Evolutionary conservation across 306 rosid genomes (phyloP).

Genomic region (Senna siamea): DNA sequence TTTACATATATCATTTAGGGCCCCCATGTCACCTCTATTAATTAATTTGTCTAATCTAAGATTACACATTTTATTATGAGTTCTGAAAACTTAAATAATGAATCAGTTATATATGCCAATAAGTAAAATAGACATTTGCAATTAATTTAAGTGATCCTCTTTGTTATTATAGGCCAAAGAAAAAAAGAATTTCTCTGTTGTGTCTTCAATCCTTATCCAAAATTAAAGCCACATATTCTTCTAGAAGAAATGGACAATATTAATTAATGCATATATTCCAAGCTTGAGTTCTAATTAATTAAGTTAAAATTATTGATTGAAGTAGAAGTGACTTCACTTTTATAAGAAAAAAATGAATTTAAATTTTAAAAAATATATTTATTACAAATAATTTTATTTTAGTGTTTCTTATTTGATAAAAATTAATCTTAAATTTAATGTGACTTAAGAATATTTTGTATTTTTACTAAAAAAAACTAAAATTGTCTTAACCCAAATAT

Average conservation of each 20-base stretch:
- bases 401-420: too few relatives aligned
- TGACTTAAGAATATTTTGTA: too few relatives aligned
- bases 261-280: neutral
- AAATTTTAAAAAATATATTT: too few relatives aligned
- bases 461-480: too few relatives aligned
- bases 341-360: too few relatives aligned
- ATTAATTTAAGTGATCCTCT: constrained; percentile 2
- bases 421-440: too few relatives aligned
- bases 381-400: too few relatives aligned
- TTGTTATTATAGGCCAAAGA: too few relatives aligned
- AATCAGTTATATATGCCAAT: neutral
- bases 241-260: neutral
- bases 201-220: constrained; percentile 3
- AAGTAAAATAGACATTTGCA: too few relatives aligned
- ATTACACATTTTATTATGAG: neutral
- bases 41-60: neutral
- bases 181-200: neutral
- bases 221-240: neutral
- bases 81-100: neutral
- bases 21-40: neutral
- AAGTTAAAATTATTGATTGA: too few relatives aligned
- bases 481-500: neutral
- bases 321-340: too few relatives aligned
- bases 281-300: neutral
- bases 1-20: neutral